Base-by-base conservation (phyloP, 148 eudicot species). In the Rhododendron ferrugineum region DNA sequence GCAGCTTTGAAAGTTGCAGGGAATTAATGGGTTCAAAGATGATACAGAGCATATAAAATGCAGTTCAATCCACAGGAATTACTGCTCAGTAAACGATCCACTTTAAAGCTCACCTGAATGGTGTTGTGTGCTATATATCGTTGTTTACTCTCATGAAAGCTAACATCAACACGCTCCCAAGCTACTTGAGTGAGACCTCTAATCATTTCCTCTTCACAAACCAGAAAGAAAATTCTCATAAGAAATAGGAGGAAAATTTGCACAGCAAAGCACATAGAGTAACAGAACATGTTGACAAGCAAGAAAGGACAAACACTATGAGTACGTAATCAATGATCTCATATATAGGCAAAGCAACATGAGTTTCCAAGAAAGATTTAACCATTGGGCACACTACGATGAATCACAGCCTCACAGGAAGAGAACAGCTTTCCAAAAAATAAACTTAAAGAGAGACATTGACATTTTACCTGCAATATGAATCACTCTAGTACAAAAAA, bases 81-180 rank as follows among this genome's bases (percentile, higher is more conserved):
- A 66, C 75, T 13, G 75, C 75, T 70, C 14, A 70, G 32, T 70
- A 42, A 68, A 20, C 14, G 4, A 44, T 26, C 49, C 37, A 83
- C 58, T 74, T 54, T 11, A 34, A 66, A 79, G 49, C 91, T 89
- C 91, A 80, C 98, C 98, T 94, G 98, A 87, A 94, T 94, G 64
- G 98, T 94, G 86, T 86, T 96, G 87, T 96, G 98, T 40, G 98
- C 98, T 84, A 94, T 87, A 82, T 88, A 94, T 88, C 98, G 90
- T 89, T 96, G 98, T 75, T 86, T 93, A 80, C 98, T 94, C 85
- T 89, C 88, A 30, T 91, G 95, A 84, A 96, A 96, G 89, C 97
- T 96, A 83, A 94, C 96, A 85, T 96, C 98, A 70, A 96, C 89
- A 50, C 98, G 98, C 52, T 93, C 95, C 98, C 98, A 96, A 86